A percentile compares a stretch with the other conserved stretches of the same genome.
These are phyloP conservation scores for Actinomucor elegans DNA, from an alignment of 371 early-diverging fungal species.

Conservation along the genomic window DNA sequence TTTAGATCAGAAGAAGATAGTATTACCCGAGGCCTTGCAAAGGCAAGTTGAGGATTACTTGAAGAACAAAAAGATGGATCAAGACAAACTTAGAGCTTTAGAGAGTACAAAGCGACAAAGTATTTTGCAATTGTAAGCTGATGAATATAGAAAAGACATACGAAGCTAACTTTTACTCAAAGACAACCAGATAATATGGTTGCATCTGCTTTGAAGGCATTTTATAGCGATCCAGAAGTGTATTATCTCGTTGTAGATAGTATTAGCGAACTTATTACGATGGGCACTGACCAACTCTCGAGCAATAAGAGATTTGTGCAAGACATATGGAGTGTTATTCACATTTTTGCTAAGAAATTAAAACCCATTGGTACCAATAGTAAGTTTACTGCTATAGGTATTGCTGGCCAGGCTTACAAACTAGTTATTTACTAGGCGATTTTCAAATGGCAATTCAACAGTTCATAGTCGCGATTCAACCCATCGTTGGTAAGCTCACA, in stretches of 20 bases:
- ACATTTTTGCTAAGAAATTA: conserved; percentile 32
- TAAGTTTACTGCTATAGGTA: conserved; percentile 1
- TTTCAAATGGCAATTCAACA: conserved; percentile 32
- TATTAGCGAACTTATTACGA: conserved; percentile 28
- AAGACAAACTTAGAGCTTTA: conserved; percentile 47
- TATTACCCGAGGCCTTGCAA: conserved; percentile 38
- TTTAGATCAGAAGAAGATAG: conserved; percentile 34
- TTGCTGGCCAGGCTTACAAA: background rate
- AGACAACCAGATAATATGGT: conserved; percentile 46
- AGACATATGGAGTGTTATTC: conserved; percentile 45
- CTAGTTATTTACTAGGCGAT: conserved; percentile 24
- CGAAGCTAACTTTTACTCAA: background rate
- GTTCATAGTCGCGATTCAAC: conserved; percentile 46
- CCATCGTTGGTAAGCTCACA: conserved; percentile 55
- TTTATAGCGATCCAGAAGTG: conserved; percentile 37
- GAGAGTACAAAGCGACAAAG: conserved; percentile 40
- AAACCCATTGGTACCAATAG: conserved; percentile 24
- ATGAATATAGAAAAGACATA: background rate
- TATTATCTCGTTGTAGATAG: conserved; percentile 47
- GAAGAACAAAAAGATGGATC: conserved; percentile 50
- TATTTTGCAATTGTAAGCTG: conserved; percentile 36
- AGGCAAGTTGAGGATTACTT: conserved; percentile 46
- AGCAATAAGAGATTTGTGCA: conserved; percentile 29
- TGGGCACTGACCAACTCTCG: conserved; percentile 22
- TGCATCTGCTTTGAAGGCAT: conserved; percentile 28